Conservation (phyloP, 805 yeast species). For the Hanseniaspora meyeri region DNA sequence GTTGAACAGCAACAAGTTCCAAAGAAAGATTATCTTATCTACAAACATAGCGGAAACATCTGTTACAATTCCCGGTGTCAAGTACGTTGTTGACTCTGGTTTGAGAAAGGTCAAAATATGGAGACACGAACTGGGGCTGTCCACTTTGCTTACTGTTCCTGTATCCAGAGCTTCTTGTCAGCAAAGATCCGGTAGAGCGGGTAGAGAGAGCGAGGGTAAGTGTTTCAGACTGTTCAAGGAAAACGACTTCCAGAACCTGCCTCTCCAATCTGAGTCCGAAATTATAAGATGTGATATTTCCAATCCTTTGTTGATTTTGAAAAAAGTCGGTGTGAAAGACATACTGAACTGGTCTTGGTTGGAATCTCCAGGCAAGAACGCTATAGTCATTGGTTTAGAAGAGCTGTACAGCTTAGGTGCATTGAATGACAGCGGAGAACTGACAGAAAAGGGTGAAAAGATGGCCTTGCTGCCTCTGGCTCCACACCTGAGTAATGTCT, state of each 20-base stretch:
- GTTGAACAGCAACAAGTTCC: constrained; percentile 34
- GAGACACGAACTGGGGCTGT: constrained; percentile 83
- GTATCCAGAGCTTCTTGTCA: constrained; percentile 88
- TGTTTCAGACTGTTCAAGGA: constrained; percentile 78
- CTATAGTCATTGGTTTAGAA: constrained; percentile 63
- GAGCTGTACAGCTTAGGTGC: constrained; percentile 73
- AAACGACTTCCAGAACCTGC: constrained; percentile 46
- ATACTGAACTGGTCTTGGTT: constrained; percentile 84
- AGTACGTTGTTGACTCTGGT: constrained; percentile 88
- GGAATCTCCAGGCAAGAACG: constrained; percentile 72
- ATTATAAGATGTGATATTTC: constrained; percentile 77
- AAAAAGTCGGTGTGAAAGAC: constrained; percentile 71
- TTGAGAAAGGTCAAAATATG: constrained; percentile 86
- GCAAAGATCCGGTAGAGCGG: constrained; percentile 98
- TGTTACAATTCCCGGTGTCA: constrained; percentile 86
- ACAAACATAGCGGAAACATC: constrained; percentile 98
- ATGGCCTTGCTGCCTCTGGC: constrained; percentile 85
- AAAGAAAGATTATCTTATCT: constrained; percentile 76
- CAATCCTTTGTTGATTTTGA: constrained; percentile 71
- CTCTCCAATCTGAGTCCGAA: constrained; percentile 83
- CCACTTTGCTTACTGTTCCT: constrained; percentile 85
- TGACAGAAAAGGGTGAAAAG: constrained; percentile 67
- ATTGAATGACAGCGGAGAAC: constrained; percentile 57
- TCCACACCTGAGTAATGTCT: constrained; percentile 83
- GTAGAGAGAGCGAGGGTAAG: constrained; percentile 90